A percentile compares a stretch with the other conserved stretches of the same genome.
Conservation (phyloP, 352 stramenopile genomes). For the Globisporangium canariense region DNA sequence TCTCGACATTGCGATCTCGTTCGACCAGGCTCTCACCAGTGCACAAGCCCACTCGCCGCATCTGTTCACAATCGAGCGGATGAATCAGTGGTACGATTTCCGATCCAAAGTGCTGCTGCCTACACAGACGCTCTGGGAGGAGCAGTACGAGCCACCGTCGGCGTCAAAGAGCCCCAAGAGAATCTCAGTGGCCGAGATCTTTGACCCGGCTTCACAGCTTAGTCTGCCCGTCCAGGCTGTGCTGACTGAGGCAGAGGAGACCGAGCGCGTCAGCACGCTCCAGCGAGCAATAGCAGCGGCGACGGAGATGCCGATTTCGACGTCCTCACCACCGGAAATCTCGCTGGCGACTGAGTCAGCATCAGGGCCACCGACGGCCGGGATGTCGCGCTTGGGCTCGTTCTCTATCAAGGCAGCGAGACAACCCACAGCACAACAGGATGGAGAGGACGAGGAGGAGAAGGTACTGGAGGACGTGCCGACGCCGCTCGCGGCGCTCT, state of each 20-base stretch:
- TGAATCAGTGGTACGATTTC: conserved; percentile 50
- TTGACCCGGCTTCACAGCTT: conserved; percentile 6
- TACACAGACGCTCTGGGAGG: conserved; percentile 66
- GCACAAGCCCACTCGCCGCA: conserved; percentile 55
- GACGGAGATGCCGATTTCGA: conserved; percentile 1
- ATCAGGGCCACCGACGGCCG: not conserved
- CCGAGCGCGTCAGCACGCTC: conserved; percentile 12
- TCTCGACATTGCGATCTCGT: conserved; percentile 70
- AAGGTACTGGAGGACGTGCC: conserved; percentile 30
- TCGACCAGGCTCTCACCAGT: conserved; percentile 66
- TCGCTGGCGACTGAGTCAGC: not conserved
- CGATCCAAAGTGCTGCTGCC: conserved; percentile 42
- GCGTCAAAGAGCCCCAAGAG: not conserved
- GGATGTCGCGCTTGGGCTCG: not conserved
- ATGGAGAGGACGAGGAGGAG: not conserved
- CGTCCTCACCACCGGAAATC: not conserved
- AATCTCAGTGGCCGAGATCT: conserved; percentile 6
- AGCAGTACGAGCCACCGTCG: conserved; percentile 37
- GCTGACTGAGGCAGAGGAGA: conserved; percentile 5
- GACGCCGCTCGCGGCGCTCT: conserved; percentile 62
- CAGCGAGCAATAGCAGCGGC: conserved; percentile 16
- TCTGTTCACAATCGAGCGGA: conserved; percentile 32
- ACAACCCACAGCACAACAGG: not conserved
- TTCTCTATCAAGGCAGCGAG: not conserved
- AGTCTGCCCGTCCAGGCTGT: not conserved